These are phyloP conservation scores for Exserohilum rostratum DNA, from an alignment of 2,329 filamentous ascomycete species.

Conservation along the genomic window DNA sequence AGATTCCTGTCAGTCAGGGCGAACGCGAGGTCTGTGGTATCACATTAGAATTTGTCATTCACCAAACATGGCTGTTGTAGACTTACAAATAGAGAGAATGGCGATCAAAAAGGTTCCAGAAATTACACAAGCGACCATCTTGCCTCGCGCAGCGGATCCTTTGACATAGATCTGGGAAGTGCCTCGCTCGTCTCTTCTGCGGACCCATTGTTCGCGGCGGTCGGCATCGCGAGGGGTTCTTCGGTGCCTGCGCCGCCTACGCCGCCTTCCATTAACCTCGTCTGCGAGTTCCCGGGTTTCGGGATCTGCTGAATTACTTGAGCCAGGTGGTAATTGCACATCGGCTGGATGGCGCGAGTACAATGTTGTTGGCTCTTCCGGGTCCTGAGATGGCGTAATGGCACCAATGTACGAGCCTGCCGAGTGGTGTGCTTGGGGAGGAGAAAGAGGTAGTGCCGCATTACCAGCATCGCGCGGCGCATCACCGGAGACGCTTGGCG, in stretches of 20 bases:
- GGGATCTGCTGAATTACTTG: conserved; percentile 54
- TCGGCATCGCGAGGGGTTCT: conserved; percentile 35
- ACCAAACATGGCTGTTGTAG: neutral
- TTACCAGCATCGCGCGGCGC: conserved; percentile 33
- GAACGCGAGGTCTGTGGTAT: conserved; percentile 70
- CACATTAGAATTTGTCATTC: neutral
- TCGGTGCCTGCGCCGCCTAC: conserved; percentile 42
- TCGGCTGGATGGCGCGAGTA: conserved; percentile 43
- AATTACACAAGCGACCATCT: conserved; percentile 59
- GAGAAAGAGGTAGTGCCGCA: conserved; percentile 35
- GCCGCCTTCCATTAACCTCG: conserved; percentile 50
- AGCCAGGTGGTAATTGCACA: conserved; percentile 27
- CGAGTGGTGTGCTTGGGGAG: conserved; percentile 36
- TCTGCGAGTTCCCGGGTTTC: conserved; percentile 58
- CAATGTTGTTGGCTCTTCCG: conserved; percentile 26
- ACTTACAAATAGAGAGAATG: conserved; percentile 71
- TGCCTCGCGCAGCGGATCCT: conserved; percentile 39
- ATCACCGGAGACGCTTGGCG: conserved; percentile 23
- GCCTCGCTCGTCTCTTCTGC: conserved; percentile 26
- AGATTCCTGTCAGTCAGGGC: conserved; percentile 68
- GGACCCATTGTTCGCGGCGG: conserved; percentile 35
- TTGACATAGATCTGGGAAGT: conserved; percentile 25
- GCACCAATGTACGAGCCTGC: conserved; percentile 43
- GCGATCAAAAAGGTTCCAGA: conserved; percentile 67
- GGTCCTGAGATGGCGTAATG: conserved; percentile 35